Base-by-base conservation (phyloP, 2,329 filamentous ascomycete species). In the Diplodia scrobiculata region DNA sequence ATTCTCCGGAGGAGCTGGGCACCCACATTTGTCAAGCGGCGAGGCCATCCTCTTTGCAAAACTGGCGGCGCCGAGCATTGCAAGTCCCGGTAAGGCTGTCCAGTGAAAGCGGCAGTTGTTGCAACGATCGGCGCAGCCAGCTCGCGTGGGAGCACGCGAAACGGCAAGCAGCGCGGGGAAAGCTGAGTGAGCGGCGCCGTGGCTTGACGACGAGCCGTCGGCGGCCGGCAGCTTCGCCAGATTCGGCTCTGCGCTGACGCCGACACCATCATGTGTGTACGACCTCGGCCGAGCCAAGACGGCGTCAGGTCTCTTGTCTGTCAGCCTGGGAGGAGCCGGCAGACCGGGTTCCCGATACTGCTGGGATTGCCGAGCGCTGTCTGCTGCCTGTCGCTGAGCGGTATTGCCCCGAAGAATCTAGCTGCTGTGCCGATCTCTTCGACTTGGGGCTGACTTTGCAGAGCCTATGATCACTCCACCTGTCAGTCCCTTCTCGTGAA, bases 1-100 rank as follows among this genome's bases (percentile, higher is more conserved):
- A 64, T 64, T 65, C 63, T 58, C 63, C 63, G 63, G 51, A 36
- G 50, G 51, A 53, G 54, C 41, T 21, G 48, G 27, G 29, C n/a
- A 21, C 21, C 45, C 51, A 19, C 51, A 50, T 34, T 41, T 7
- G 63, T 65, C 17, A 60, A 7, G 29, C 25, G 27, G 45, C 45
- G 32, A 11, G 58, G 45, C 58, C 29, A 62, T 62, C 58, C 25
- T 10, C n/a, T 58, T 25, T 45, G 41, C 41, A 45, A 45, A 47
- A 17, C 5, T 29, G 25, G 38, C n/a, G 36, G 10, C 19, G 54
- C 36, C 14, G n/a, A 58, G 53, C 36, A 13, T 7, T 9, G n/a
- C 32, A 50, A 38, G 14, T 62, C 11, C 58, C 58, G 58, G 38
- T 62, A 62, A 45, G 58, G 58, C 58, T 50, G 27, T 2, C 38